Conservation (phyloP, 768 basidiomycete genomes). For the Cantharellus anzutake region DNA sequence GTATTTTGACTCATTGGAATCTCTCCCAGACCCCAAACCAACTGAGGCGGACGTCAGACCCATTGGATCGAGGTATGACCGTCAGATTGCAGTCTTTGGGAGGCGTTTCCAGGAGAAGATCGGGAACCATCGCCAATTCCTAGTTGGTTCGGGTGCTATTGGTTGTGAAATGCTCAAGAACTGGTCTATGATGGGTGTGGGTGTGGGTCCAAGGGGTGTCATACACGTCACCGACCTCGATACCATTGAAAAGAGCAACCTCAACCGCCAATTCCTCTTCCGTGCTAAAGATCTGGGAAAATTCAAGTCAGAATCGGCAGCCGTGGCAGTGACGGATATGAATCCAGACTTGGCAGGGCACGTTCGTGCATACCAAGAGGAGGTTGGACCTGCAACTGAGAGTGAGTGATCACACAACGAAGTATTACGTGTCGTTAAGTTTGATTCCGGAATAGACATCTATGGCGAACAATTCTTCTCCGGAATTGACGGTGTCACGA, state of each 20-base stretch:
- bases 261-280: conserved; percentile 97
- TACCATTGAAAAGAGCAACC: conserved; percentile 97
- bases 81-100: conserved; percentile 92
- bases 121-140: conserved; percentile 75
- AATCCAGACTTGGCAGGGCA: conserved; percentile 78
- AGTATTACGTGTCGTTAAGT: conserved; percentile 8
- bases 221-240: conserved; percentile 95
- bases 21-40: conserved; percentile 57
- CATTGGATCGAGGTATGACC: conserved; percentile 69
- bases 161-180: conserved; percentile 99
- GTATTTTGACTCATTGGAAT: conserved; percentile 96
- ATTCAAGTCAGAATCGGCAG: conserved; percentile 93
- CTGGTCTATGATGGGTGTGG: conserved; percentile 98
- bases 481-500: conserved; percentile 81
- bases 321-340: conserved; percentile 83
- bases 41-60: conserved; percentile 74
- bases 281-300: conserved; percentile 88
- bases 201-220: conserved; percentile 50
- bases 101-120: conserved; percentile 85
- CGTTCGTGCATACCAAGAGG: conserved; percentile 76
- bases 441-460: conserved; percentile 31
- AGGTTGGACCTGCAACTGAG: conserved; percentile 85
- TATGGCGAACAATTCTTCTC: conserved; percentile 83
- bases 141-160: conserved; percentile 97
- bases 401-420: conserved; percentile 30